Base-by-base conservation (phyloP, 2,329 filamentous ascomycete species). In the Helotiales sp. region DNA sequence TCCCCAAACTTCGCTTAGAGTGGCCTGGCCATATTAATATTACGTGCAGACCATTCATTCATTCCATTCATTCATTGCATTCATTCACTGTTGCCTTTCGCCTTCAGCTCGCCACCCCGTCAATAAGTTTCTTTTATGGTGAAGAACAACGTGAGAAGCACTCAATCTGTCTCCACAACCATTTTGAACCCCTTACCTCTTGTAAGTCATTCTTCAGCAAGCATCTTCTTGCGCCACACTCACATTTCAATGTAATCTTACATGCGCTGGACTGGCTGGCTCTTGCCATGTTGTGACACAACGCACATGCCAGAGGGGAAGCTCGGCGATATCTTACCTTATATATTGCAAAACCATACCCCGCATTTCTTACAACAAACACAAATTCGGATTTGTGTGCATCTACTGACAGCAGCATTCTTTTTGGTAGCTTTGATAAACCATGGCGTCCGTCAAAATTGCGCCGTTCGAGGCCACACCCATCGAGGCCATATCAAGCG, bases 401-500 rank as follows among this genome's bases (percentile, higher is more conserved):
- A 2, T 8, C 20, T 24, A 6, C 54, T 57, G 13, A 57, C 54
- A 24, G 26, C 3, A 40, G n/a, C 6, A 2, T 24, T 24, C 4
- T 26, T 57, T 8, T 45, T 6, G n/a, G 40, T 24, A 26, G 43
- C 22, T 15, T 28, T 28, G 8, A 30, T 30, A 15, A 52, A 70
- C 6, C 30, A 76, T 75, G 70, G 55, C 67, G 2, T 57, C 70
- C 7, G 58, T 68, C 8, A 73, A 75, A 47, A 69, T 74, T 24
- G 61, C 66, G 10, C 71, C 80, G 47, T 88, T 91, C 73, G 80
- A 87, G 79, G 79, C 82, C 63, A 94, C 92, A 1, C 78, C 89
- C 1, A 77, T 92, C 55, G 88, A 91, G 64, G 82, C 85, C 49
- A 93, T 97, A 77, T 80, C 88, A 15, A 78, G 78, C 67, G 85